Percentiles rank a stretch among this genome's conserved stretches.
Evolutionary conservation across 495 filamentous ascomycete genomes (phyloP).

Genomic region (Penicillium canariense): DNA sequence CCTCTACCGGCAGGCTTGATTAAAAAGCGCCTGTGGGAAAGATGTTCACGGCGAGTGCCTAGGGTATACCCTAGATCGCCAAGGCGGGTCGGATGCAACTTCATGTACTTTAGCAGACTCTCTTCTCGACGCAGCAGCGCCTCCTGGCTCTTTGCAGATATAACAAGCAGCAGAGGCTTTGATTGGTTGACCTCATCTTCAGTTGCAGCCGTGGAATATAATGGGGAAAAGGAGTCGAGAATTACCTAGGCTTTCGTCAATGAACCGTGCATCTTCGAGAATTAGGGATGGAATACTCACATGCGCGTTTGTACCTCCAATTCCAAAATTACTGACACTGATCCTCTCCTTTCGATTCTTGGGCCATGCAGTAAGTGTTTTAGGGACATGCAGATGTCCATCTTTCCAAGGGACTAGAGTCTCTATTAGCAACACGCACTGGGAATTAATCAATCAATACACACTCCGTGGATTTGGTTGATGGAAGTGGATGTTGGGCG

Average conservation of each 20-base stretch:
- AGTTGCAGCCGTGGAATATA: neutral
- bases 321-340: neutral
- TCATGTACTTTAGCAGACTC: slow-evolving; percentile 12
- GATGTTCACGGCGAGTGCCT: slow-evolving; percentile 21
- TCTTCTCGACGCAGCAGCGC: slow-evolving; percentile 10
- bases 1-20: slow-evolving; percentile 7
- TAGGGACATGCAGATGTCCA: neutral
- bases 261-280: neutral
- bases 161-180: neutral
- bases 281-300: neutral
- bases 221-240: neutral
- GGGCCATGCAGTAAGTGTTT: neutral
- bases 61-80: slow-evolving; percentile 30
- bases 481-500: neutral
- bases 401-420: neutral
- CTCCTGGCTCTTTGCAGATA: neutral
- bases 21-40: slow-evolving; percentile 11
- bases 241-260: neutral
- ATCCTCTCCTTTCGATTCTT: neutral
- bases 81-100: slow-evolving; percentile 8
- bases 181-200: neutral
- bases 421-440: neutral
- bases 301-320: slow-evolving; percentile 3
- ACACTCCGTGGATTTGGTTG: neutral
- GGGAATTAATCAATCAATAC: neutral